Conservation (phyloP, 164 flowering plant species). For the Sextonia rubra region DNA sequence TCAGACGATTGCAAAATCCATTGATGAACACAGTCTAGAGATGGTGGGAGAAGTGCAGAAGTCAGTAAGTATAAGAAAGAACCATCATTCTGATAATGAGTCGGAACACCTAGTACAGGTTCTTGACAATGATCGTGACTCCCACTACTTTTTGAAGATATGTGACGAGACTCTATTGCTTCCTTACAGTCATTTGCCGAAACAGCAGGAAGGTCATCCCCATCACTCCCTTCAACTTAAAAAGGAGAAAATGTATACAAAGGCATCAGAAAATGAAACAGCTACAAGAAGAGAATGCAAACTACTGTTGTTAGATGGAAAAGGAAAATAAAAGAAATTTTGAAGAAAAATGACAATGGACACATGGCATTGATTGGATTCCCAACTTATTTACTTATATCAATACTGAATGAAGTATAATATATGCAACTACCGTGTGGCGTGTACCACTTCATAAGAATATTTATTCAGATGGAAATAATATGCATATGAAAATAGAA, state of each 20-base stretch:
- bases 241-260: slow-evolving; percentile 3
- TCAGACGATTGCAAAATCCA: slow-evolving; percentile 39
- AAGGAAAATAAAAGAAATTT: background rate
- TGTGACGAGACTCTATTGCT: slow-evolving; percentile 15
- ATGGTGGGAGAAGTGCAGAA: slow-evolving; percentile 67
- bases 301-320: background rate
- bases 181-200: slow-evolving; percentile 23
- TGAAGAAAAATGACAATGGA: background rate
- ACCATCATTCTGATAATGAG: slow-evolving; percentile 71
- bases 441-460: no score
- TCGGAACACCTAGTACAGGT: slow-evolving; percentile 48
- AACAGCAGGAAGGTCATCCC: slow-evolving; percentile 38
- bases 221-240: slow-evolving; percentile 25
- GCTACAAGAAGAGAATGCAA: background rate
- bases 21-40: slow-evolving; percentile 43
- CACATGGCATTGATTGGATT: background rate
- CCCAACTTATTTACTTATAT: background rate
- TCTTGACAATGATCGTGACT: slow-evolving; percentile 22
- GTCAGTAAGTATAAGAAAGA: slow-evolving; percentile 65
- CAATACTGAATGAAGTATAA: no score
- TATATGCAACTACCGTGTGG: no score
- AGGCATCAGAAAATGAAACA: background rate
- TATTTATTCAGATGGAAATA: no score
- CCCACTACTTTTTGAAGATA: slow-evolving; percentile 9
- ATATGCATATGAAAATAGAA: no score